Conservation (phyloP, 768 basidiomycete species). For the Ramaria rubella region DNA sequence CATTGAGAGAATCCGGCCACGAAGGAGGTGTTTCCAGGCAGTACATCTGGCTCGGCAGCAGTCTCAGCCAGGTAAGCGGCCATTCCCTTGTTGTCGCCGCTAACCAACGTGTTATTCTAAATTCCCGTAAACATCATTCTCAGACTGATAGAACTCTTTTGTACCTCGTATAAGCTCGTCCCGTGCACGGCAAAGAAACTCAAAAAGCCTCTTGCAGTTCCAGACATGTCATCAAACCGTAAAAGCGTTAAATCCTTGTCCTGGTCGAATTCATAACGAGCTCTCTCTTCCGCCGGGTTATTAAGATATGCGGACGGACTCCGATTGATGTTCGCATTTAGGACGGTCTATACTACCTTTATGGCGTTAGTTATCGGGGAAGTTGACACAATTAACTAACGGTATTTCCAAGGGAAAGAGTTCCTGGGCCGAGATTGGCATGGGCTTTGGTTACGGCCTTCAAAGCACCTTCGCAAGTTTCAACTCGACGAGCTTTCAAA, state of each 20-base stretch:
- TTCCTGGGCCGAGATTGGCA: constrained; percentile 50
- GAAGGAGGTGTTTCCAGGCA: constrained; percentile 66
- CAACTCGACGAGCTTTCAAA: not conserved
- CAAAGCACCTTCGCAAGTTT: constrained; percentile 31
- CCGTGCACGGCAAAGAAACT: constrained; percentile 78
- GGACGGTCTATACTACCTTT: constrained; percentile 33
- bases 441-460: constrained; percentile 65
- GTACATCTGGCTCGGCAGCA: constrained; percentile 51
- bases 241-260: constrained; percentile 70
- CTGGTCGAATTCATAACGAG: constrained; percentile 59
- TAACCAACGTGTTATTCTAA: constrained; percentile 78
- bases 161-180: constrained; percentile 70
- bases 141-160: not conserved
- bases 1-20: constrained; percentile 73
- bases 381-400: not conserved
- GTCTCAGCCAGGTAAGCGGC: constrained; percentile 76
- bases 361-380: not conserved
- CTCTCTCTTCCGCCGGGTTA: constrained; percentile 66
- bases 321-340: constrained; percentile 66
- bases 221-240: constrained; percentile 52
- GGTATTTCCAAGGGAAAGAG: constrained; percentile 58
- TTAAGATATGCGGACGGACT: constrained; percentile 71
- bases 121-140: not conserved
- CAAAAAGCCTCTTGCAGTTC: constrained; percentile 57
- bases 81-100: constrained; percentile 82